phyloP scores from a whole-genome alignment of 23 red algal genomes.

The Chondrus crispus region DNA sequence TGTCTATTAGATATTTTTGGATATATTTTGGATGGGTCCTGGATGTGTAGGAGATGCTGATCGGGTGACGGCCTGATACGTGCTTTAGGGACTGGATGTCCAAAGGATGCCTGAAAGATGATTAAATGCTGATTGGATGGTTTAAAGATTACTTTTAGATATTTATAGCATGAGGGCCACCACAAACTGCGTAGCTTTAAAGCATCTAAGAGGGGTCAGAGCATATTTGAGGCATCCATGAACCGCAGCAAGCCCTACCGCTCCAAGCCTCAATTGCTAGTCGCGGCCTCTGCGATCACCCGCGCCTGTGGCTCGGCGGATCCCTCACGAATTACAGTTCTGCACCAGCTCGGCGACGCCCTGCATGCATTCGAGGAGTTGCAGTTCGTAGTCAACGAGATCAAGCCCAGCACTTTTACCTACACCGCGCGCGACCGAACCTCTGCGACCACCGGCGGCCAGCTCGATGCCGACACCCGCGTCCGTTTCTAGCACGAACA shows the following conservation, averaged over 20 bases:
- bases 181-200: no score
- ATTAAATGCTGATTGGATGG: no score
- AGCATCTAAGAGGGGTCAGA: no score
- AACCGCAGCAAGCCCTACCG: constrained; percentile 30
- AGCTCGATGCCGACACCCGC: constrained; percentile 39
- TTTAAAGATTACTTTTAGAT: no score
- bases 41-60: no score
- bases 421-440: neutral
- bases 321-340: constrained; percentile 57
- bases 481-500: constrained; percentile 15
- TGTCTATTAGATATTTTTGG: no score
- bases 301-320: constrained; percentile 39
- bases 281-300: constrained; percentile 44
- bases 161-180: no score
- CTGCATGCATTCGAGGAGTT: constrained; percentile 47
- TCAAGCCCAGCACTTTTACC: constrained; percentile 14
- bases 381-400: constrained; percentile 21
- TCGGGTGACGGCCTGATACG: no score
- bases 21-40: no score
- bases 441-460: neutral
- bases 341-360: constrained; percentile 53
- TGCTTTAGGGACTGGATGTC: no score
- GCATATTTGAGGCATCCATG: no score
- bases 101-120: no score
- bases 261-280: constrained; percentile 39